A percentile compares a stretch with the other conserved stretches of the same genome.
These are phyloP conservation scores for Calvatia gigantea DNA, from an alignment of 768 basidiomycete genomes.

Conservation along the genomic window DNA sequence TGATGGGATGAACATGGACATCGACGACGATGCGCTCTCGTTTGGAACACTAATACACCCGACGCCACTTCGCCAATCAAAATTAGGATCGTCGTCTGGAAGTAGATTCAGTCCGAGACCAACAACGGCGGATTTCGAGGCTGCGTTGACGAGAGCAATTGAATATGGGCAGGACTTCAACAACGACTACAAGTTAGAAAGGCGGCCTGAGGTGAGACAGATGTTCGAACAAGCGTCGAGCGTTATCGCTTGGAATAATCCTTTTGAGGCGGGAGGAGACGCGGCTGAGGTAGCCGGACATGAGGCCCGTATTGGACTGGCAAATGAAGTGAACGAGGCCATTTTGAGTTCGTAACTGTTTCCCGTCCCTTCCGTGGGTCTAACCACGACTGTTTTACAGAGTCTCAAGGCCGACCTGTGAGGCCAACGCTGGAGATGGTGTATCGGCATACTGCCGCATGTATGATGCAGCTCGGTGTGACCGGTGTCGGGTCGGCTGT, in stretches of 20 bases:
- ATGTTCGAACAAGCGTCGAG: conserved; percentile 74
- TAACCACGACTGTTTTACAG: conserved; percentile 32
- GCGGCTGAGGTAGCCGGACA: conserved; percentile 67
- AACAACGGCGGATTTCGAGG: conserved; percentile 38
- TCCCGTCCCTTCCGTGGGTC: neutral
- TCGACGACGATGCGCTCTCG: conserved; percentile 36
- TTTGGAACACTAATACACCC: conserved; percentile 13
- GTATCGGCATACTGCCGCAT: conserved; percentile 71
- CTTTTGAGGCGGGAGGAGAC: conserved; percentile 60
- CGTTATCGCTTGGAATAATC: conserved; percentile 78
- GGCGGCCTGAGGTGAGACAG: conserved; percentile 58
- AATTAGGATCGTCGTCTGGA: conserved; percentile 6
- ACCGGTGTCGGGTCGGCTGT: conserved; percentile 74
- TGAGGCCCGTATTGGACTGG: conserved; percentile 59
- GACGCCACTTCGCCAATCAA: conserved; percentile 3
- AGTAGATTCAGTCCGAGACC: conserved; percentile 13
- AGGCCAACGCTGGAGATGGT: conserved; percentile 71
- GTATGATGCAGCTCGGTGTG: conserved; percentile 67
- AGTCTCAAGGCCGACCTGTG: conserved; percentile 72
- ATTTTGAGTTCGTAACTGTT: conserved; percentile 62
- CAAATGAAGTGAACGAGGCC: conserved; percentile 76
- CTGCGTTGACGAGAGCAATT: conserved; percentile 62
- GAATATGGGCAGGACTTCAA: conserved; percentile 71
- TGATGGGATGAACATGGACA: conserved; percentile 61
- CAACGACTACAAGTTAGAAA: conserved; percentile 62